Evolutionary conservation across 2,329 filamentous ascomycete species (phyloP), one percentile per base, ranked within the genome.

Genomic region (Ophiostoma montium): DNA sequence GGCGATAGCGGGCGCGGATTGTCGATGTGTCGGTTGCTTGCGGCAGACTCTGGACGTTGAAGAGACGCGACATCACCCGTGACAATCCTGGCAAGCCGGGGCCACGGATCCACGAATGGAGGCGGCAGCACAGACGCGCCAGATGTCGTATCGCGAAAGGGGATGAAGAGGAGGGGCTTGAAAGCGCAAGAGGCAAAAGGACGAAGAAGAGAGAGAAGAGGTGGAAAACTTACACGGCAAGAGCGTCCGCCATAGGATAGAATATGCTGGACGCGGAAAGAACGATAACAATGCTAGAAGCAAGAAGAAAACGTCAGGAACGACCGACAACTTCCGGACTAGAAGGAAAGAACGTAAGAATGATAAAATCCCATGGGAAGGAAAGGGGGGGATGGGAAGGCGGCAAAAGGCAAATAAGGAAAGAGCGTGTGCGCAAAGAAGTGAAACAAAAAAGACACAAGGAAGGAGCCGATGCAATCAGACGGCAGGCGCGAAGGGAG

Each of bases 391-490:
- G n/a, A n/a, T 18, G 11, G 15, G 19, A 41, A 41, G 38, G 21
- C 38, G 15, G 21, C 10, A 21, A 18, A 30, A 41, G 19, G n/a
- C 38, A n/a, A 27, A 19, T n/a, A 6, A 13, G 12, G 21, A 13
- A 39, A 41, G 38, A 23, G 27, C 39, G 16, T 42, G 39, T n/a
- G 39, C 39, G 13, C 15, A 42, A 41, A 13, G 18, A 21, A 23
- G 36, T 4, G 15, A 21, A 42, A 30, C 21, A 31, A 30, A 30
- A 19, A 39, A 15, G 13, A 12, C 23, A 39, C 31, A 23, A 45
- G 47, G 41, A 49, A 45, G 32, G 47, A 32, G 18, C 39, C 16
- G 31, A 43, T 19, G 41, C n/a, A 19, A 35, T 39, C 27, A 49
- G 19, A 21, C 21, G 36, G 48, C 44, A 50, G 18, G 35, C 15